Conservation (phyloP, 495 filamentous ascomycete genomes). For the Astrocystis sublimbata region DNA sequence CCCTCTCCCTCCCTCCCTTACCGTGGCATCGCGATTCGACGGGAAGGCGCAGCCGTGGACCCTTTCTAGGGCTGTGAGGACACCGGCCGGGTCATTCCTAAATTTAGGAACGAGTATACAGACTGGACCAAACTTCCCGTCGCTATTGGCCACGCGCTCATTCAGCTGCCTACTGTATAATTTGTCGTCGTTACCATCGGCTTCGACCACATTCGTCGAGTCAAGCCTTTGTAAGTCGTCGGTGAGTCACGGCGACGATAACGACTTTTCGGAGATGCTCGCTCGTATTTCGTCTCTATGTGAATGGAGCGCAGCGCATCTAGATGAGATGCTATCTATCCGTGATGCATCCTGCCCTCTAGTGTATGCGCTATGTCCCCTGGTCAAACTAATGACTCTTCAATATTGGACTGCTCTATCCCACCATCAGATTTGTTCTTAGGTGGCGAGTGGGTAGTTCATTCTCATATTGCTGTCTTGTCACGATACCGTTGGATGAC, state of each 20-base stretch:
- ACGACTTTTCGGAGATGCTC: neutral
- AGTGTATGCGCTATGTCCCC: neutral
- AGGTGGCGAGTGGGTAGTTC: too few species aligned
- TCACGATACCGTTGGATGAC: neutral
- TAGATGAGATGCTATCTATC: too few species aligned
- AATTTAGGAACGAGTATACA: conserved; percentile 6
- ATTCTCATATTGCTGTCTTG: too few species aligned
- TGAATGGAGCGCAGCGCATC: neutral
- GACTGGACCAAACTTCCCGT: neutral
- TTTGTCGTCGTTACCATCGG: conserved; percentile 12
- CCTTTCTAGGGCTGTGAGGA: too few species aligned
- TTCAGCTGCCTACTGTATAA: conserved; percentile 15
- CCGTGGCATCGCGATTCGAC: too few species aligned
- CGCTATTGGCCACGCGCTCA: neutral
- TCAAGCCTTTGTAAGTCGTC: neutral
- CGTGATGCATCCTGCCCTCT: neutral
- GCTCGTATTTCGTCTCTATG: neutral
- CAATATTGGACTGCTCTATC: neutral
- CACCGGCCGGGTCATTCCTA: too few species aligned
- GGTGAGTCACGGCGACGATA: conserved; percentile 2
- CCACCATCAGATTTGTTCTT: neutral
- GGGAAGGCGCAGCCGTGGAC: too few species aligned
- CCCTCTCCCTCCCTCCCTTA: too few species aligned
- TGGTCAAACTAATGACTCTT: conserved; percentile 5
- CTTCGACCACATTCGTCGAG: neutral